These are phyloP conservation scores for Agrocybe praecox DNA, from an alignment of 768 basidiomycete species.

Conservation along the genomic window DNA sequence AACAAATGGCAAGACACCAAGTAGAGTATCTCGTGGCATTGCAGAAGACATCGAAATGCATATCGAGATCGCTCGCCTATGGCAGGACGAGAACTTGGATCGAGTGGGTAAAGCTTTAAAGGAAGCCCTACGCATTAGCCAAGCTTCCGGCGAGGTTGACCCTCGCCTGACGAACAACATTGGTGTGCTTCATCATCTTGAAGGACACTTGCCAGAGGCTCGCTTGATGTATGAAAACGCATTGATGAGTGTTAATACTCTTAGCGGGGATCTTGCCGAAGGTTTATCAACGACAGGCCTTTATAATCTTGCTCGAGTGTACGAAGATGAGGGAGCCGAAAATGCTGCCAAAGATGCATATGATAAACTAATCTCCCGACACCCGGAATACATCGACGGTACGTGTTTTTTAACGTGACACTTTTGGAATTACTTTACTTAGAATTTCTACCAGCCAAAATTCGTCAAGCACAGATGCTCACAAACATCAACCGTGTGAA, in stretches of 20 bases:
- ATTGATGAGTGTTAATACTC: slow-evolving; percentile 54
- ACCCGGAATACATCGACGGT: slow-evolving; percentile 98
- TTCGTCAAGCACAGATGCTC: slow-evolving; percentile 85
- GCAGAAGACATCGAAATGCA: slow-evolving; percentile 86
- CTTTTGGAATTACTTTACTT: slow-evolving; percentile 1
- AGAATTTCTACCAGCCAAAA: slow-evolving; percentile 68
- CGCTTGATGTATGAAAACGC: slow-evolving; percentile 73
- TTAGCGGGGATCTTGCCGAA: slow-evolving; percentile 55
- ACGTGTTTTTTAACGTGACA: slow-evolving; percentile 26
- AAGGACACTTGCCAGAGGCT: slow-evolving; percentile 60
- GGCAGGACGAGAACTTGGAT: slow-evolving; percentile 81
- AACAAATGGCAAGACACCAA: slow-evolving; percentile 39
- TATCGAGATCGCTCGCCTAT: slow-evolving; percentile 86
- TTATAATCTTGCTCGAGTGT: slow-evolving; percentile 91
- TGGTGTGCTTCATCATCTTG: slow-evolving; percentile 73
- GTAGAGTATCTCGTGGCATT: slow-evolving; percentile 52
- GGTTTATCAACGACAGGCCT: slow-evolving; percentile 79
- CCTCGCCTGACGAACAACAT: slow-evolving; percentile 82
- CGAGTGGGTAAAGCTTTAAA: slow-evolving; percentile 72
- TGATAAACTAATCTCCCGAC: slow-evolving; percentile 80
- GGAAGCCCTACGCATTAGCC: slow-evolving; percentile 70
- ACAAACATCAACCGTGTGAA: slow-evolving; percentile 68
- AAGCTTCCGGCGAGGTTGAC: slow-evolving; percentile 50
- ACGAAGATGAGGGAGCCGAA: slow-evolving; percentile 81
- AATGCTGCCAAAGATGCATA: slow-evolving; percentile 83